Base-by-base conservation (phyloP, 306 rosid species). In the Cicer judaicum region DNA sequence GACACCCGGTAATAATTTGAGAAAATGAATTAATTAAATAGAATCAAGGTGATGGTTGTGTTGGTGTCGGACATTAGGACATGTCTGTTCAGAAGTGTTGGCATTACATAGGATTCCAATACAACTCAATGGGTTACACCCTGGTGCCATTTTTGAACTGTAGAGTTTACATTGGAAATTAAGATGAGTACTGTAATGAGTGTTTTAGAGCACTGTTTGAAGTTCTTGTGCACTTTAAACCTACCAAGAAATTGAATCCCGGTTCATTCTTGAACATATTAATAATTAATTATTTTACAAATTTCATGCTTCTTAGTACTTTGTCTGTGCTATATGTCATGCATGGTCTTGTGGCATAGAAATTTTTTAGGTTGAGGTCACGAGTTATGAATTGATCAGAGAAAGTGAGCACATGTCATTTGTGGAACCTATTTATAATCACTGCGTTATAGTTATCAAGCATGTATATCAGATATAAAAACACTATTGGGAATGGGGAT, bases 391-490 rank as follows among this genome's bases (percentile, higher is more conserved):
- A 29, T 72, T 70, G 63, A 52, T n/a, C 24, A 18, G 16, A 42
- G 75, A 47, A 48, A 66, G 39, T 59, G 70, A 72, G 66, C 11
- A 10, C 8, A 54, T 79, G 55, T 36, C 46, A 10, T 72, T 24
- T 54, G 53, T 12, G 10, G 66, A 52, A 60, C 71, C 14, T 57
- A 9, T 24, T 56, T 41, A 34, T 59, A 48, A 49, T 59, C 5
- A 29, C 36, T 29, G 36, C 36, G 36, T 3, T 5, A 36, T 34
- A 60, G 42, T 29, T 59, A 59, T 59, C 64, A 29, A 56, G 42
- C 16, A 10, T 5, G 41, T 15, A 59, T 29, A 6, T 14, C 4
- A 59, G 42, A 59, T 42, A 18, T 59, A 1, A 12, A 11, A 11
- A 5, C 24, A 14, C 15, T 57, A 24, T 57, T 10, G 18, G 36